These are phyloP conservation scores for Annulohypoxylon bovei DNA, from an alignment of 495 filamentous ascomycete species.

Conservation along the genomic window DNA sequence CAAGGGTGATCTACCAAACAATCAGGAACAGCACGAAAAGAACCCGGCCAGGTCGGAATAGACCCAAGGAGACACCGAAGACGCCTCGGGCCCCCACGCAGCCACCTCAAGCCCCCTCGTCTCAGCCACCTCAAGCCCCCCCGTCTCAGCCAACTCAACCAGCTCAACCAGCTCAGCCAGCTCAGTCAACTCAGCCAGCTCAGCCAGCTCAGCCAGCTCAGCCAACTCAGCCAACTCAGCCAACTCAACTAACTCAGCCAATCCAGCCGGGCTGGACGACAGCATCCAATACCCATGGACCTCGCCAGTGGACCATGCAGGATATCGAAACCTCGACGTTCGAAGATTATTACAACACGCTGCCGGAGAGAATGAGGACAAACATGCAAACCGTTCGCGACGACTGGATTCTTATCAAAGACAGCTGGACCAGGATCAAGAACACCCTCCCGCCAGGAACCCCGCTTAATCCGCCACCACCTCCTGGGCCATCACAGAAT, in stretches of 20 bases:
- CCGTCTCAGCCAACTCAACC: not conserved
- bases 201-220: not conserved
- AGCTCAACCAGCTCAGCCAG: not conserved
- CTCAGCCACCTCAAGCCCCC: no score
- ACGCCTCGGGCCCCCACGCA: no score
- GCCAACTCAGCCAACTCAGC: not conserved
- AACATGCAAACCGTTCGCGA: not conserved
- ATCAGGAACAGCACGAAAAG: not conserved
- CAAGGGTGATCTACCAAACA: not conserved
- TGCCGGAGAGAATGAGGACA: not conserved
- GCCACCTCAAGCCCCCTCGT: no score
- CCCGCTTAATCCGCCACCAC: no score
- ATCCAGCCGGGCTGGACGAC: not conserved
- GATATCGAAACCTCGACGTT: conserved; percentile 14
- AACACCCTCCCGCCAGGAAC: not conserved
- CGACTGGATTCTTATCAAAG: not conserved
- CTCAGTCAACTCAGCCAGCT: not conserved
- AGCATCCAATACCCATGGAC: not conserved
- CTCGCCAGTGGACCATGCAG: not conserved
- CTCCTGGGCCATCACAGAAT: no score
- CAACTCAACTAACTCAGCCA: not conserved
- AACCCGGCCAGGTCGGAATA: no score
- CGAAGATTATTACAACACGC: conserved; percentile 1
- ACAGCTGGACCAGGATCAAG: not conserved
- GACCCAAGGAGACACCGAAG: no score